Evolutionary conservation across 169 alveolate genomes (phyloP), one percentile per base, ranked within the genome.

Genomic region (Plasmodium ovale): DNA sequence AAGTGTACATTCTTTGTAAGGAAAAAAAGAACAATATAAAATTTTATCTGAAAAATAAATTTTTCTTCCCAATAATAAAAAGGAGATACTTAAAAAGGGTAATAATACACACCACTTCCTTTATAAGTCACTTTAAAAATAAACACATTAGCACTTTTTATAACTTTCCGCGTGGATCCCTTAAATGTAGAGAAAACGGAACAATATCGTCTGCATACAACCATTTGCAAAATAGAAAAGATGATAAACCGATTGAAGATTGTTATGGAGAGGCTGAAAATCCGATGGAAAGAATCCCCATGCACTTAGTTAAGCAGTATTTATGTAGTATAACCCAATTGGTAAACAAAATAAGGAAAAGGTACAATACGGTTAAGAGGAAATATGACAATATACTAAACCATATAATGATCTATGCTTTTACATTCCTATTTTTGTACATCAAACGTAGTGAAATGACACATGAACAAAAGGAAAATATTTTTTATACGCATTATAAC

Each of bases 1-100:
- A 42, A 64, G 31, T 4, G 7, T 31, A 64, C 31, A 29, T 35
- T 16, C 16, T 53, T 0, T 29, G 25, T 64, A 35, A 21, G 19
- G n/a, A n/a, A n/a, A 23, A 10, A 58, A 64, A 27, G 7, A 64
- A 64, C 31, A 16, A 4, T 64, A 16, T n/a, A 19, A 35, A 64
- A 27, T 42, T 29, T 64, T 64, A n/a, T 27, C 6, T 64, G 53
- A 10, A 64, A 42, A 29, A 64, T 29, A 2, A 23, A 10, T 64
- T 64, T 42, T 64, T 64, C 19, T 64, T 64, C 49, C 72, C 72
- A 14, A 23, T 25, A 42, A 53, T 64, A 19, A 42, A 42, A 64
- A 29, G 72, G 49, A 29, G 33, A n/a, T 42, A 27, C 25, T 64
- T 64, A 23, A 42, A 33, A 35, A 64, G 25, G 25, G 49, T 64